phyloP scores from a whole-genome alignment of 805 yeast species.

The Wickerhamomyces pijperi region DNA sequence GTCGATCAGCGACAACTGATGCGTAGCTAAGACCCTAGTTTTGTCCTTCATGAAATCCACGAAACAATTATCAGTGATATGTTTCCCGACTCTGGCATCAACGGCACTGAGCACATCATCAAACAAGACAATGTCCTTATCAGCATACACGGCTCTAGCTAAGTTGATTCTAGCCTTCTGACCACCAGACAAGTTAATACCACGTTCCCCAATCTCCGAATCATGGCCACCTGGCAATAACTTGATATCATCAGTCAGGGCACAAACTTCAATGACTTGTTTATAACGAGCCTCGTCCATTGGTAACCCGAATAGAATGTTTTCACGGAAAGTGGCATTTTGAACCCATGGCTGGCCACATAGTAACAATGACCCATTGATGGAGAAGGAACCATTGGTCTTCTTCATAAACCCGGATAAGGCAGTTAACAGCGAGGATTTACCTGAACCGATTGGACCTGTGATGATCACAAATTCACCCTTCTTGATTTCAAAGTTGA shows the following conservation, averaged over 20 bases:
- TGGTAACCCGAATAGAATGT: constrained; percentile 48
- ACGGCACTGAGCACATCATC: constrained; percentile 74
- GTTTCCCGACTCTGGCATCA: constrained; percentile 67
- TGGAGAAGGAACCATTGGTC: constrained; percentile 34
- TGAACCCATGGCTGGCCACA: constrained; percentile 64
- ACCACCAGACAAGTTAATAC: constrained; percentile 70
- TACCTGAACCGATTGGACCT: constrained; percentile 73
- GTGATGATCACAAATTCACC: constrained; percentile 67
- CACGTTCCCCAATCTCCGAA: constrained; percentile 69
- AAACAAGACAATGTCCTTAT: constrained; percentile 48
- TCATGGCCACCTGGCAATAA: constrained; percentile 55
- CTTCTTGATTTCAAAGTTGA: constrained; percentile 29
- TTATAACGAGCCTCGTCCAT: constrained; percentile 39
- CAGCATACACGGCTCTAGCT: constrained; percentile 62
- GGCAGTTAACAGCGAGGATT: constrained; percentile 57
- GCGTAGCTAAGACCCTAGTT: constrained; percentile 68
- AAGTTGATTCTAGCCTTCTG: constrained; percentile 64
- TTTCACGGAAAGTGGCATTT: constrained; percentile 59
- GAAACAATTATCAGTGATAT: constrained; percentile 52
- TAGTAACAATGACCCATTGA: constrained; percentile 36
- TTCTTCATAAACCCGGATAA: constrained; percentile 56
- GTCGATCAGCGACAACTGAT: constrained; percentile 55
- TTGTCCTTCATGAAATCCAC: constrained; percentile 36
- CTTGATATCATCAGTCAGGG: constrained; percentile 45
- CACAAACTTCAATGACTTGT: constrained; percentile 45